Percentiles rank a stretch among this genome's conserved stretches.
These are phyloP conservation scores for Setaria viridis DNA, from an alignment of 202 grass and related monocot genomes.

Conservation along the genomic window DNA sequence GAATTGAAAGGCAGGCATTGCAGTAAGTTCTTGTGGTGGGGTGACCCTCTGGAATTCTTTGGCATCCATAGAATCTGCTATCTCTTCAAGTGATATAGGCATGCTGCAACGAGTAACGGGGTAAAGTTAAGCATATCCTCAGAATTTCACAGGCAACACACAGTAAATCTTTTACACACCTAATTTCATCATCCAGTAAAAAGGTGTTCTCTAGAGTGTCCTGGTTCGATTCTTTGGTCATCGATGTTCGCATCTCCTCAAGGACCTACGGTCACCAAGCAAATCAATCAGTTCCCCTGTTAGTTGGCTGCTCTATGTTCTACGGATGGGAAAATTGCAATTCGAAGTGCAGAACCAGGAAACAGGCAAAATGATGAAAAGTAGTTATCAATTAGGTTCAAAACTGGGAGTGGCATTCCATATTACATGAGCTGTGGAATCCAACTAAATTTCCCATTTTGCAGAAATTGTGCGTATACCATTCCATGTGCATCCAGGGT, in stretches of 20 bases:
- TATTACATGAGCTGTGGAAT: conserved; percentile 25
- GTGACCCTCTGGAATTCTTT: conserved; percentile 75
- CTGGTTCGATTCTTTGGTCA: conserved; percentile 67
- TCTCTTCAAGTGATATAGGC: conserved; percentile 86
- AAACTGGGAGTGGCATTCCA: conserved; percentile 19
- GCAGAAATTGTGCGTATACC: not conserved
- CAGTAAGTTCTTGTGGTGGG: conserved; percentile 67
- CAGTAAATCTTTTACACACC: conserved; percentile 38
- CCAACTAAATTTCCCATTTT: conserved; percentile 11
- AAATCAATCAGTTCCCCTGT: conserved; percentile 29
- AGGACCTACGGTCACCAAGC: conserved; percentile 71
- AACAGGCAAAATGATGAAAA: conserved; percentile 24
- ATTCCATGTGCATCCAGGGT: conserved; percentile 12
- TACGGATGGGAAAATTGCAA: conserved; percentile 9
- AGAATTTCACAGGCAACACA: not conserved
- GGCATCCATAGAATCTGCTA: conserved; percentile 71
- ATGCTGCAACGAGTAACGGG: conserved; percentile 57
- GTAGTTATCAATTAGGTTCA: not conserved
- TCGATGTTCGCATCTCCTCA: conserved; percentile 74
- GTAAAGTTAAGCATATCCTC: conserved; percentile 32
- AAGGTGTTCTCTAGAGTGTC: conserved; percentile 62
- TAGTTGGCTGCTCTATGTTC: conserved; percentile 9
- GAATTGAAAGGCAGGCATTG: conserved; percentile 78
- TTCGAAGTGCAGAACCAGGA: conserved; percentile 27
- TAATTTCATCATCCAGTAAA: conserved; percentile 85